Conservation (phyloP, 257 asterid species). For the Ballota nigra region DNA sequence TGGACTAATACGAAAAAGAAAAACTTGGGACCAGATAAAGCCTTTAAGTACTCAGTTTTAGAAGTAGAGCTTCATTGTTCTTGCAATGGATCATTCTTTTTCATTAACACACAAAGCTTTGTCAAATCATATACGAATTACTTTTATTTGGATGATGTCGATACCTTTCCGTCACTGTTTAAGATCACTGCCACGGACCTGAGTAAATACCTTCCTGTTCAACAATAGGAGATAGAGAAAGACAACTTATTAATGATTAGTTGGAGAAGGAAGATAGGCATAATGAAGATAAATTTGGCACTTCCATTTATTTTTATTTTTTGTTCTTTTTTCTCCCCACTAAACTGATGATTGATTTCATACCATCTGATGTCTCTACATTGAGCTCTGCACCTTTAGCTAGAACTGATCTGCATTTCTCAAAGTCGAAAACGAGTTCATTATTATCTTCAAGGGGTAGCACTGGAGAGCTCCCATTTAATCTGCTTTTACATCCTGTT, state of each 20-base stretch:
- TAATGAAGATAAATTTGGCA: background rate
- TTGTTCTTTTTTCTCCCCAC: background rate
- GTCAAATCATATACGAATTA: background rate
- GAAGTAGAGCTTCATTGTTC: background rate
- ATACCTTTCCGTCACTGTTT: constrained; percentile 65
- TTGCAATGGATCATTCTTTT: background rate
- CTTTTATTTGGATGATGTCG: constrained; percentile 14
- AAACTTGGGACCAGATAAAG: background rate
- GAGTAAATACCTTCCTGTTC: constrained; percentile 54
- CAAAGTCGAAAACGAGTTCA: constrained; percentile 57
- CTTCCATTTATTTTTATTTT: background rate
- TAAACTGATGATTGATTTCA: background rate
- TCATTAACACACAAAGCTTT: background rate
- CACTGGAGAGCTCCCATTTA: constrained; percentile 64
- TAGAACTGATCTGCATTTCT: constrained; percentile 57
- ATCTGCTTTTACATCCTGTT: constrained; percentile 51
- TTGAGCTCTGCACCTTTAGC: constrained; percentile 68
- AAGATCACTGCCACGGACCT: constrained; percentile 64
- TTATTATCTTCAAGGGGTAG: constrained; percentile 59
- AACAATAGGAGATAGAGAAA: constrained; percentile 13
- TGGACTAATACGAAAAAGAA: background rate
- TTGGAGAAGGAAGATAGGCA: background rate
- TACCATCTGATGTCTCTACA: constrained; percentile 72
- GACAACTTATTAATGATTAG: background rate
- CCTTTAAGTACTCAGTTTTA: background rate